Evolutionary conservation across 2,329 filamentous ascomycete genomes (phyloP), one percentile per base, ranked within the genome.

Genomic region (Diaporthe nobilis): DNA sequence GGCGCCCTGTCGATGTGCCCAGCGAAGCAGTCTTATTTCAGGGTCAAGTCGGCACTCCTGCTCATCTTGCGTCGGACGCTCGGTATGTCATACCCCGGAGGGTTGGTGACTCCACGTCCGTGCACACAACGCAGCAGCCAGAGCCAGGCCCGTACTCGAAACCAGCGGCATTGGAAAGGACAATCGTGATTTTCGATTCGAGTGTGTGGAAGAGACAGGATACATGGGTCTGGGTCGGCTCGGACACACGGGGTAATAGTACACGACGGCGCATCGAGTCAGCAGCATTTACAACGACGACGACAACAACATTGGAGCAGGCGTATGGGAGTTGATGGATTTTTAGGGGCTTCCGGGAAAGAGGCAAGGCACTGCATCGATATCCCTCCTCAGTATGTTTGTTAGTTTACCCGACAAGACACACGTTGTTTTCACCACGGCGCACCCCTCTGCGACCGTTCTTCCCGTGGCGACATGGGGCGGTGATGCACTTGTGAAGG

Each of bases 311-410:
- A 67, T 68, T 25, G 44, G 53, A 63, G 70, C 60, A 75, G 74
- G 74, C 74, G 74, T 44, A 72, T 9, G 49, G 63, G 74, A 73
- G 70, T 75, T 47, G 63, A 25, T 51, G 63, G 25, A 25, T 25
- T 68, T 51, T 25, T 6, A 10, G 44, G 28, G 28, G 42, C 42
- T n/a, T 34, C 9, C 10, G 34, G 58, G n/a, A 51, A 51, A 15
- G 31, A 44, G 60, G 42, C 22, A 4, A 44, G 28, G 44, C 25
- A 65, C 42, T 67, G 28, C 49, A 74, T 67, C 47, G 74, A 75
- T 75, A 75, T 75, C 70, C 70, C 68, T 58, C 49, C 58, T 73
- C 51, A 47, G 57, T 57, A 6, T 57, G 53, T 75, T 63, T 49
- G 20, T 49, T 51, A n/a, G 3, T 7, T 31, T 37, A 6, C 17